A percentile compares a stretch with the other conserved stretches of the same genome.
Conservation (phyloP, 805 yeast genomes). For the Candida cerambycidarum region DNA sequence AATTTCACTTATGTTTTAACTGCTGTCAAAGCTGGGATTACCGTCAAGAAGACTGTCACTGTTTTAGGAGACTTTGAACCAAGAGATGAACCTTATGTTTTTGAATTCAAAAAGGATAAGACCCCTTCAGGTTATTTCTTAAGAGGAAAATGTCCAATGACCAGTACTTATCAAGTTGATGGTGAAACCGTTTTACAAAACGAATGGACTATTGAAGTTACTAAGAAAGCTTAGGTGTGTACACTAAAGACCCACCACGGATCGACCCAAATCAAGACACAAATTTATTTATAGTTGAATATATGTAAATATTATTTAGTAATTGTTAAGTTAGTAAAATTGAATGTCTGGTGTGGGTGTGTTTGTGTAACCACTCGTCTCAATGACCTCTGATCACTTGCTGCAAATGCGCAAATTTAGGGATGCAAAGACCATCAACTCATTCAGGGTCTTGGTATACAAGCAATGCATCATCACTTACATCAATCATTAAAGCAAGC, state of each 20-base stretch:
- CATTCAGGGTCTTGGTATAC: slow-evolving; percentile 94
- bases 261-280: too few species aligned
- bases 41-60: slow-evolving; percentile 28
- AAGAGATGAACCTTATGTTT: slow-evolving; percentile 31
- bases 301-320: too few species aligned
- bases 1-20: slow-evolving; percentile 36
- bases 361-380: too few species aligned
- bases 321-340: too few species aligned
- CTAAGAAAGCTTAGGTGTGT: slow-evolving; percentile 19
- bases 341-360: too few species aligned
- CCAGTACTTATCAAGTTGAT: slow-evolving; percentile 33
- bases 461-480: slow-evolving; percentile 41
- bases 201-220: slow-evolving; percentile 38
- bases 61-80: slow-evolving; percentile 36
- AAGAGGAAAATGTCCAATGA: slow-evolving; percentile 34
- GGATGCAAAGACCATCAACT: slow-evolving; percentile 56
- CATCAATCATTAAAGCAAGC: slow-evolving; percentile 42
- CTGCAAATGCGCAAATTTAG: background rate
- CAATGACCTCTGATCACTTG: background rate
- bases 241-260: too few species aligned
- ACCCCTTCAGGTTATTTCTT: slow-evolving; percentile 41
- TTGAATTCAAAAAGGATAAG: slow-evolving; percentile 31
- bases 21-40: slow-evolving; percentile 35
- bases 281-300: too few species aligned
- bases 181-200: slow-evolving; percentile 27